phyloP scores from a whole-genome alignment of 2,329 filamentous ascomycete species.

The Botrytis pseudocinerea region DNA sequence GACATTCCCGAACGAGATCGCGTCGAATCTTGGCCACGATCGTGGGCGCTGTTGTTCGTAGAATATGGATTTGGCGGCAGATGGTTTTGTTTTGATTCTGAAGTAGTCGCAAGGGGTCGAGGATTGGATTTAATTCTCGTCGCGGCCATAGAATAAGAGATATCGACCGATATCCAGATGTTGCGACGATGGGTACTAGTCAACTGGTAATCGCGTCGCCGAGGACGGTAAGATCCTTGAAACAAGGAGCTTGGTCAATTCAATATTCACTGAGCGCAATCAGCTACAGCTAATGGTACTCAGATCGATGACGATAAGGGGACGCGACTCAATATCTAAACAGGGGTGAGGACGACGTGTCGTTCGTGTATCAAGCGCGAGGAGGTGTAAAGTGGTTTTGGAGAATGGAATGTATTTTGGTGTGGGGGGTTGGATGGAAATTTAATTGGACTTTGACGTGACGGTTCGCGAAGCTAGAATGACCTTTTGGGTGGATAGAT shows the following conservation, averaged over 20 bases:
- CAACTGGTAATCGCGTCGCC: slow-evolving; percentile 25
- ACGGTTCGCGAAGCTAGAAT: not conserved
- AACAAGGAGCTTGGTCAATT: not conserved
- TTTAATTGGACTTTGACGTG: slow-evolving; percentile 20
- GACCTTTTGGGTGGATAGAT: not conserved
- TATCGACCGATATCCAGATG: slow-evolving; percentile 4
- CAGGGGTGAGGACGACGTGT: slow-evolving; percentile 29
- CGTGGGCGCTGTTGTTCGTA: slow-evolving; percentile 32
- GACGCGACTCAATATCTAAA: slow-evolving; percentile 28
- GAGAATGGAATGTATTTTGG: slow-evolving; percentile 17
- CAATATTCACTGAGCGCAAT: slow-evolving; percentile 16
- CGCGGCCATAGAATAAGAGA: slow-evolving; percentile 34
- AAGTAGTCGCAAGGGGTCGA: slow-evolving; percentile 37
- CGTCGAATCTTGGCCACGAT: slow-evolving; percentile 29
- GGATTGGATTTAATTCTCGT: slow-evolving; percentile 35
- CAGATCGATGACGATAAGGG: slow-evolving; percentile 28
- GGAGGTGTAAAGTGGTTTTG: slow-evolving; percentile 32
- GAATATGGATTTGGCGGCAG: slow-evolving; percentile 31
- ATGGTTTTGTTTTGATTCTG: slow-evolving; percentile 38
- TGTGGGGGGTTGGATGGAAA: slow-evolving; percentile 16
- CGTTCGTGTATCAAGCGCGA: slow-evolving; percentile 33
- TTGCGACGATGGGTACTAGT: slow-evolving; percentile 7
- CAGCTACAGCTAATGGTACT: not conserved
- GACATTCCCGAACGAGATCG: slow-evolving; percentile 38
- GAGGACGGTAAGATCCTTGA: not conserved